Evolutionary conservation across 2,329 filamentous ascomycete species (phyloP), one percentile per base, ranked within the genome.

Genomic region (Aspergillus latus): DNA sequence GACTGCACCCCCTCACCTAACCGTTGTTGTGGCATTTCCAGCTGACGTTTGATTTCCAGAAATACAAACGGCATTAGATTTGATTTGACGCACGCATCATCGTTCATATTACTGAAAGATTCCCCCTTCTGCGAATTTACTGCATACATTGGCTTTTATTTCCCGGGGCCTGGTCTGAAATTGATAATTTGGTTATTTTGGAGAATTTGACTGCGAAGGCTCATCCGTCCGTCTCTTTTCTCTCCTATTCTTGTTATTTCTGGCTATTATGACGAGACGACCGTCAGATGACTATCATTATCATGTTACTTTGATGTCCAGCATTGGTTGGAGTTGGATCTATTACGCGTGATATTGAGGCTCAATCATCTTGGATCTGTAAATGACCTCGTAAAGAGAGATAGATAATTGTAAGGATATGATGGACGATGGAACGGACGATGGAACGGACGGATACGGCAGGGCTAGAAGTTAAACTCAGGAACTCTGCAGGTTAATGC

Each of bases 11-110:
- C 21, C 36, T 34, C 15, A 37, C 36, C 52, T 42, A 21, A 9
- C 53, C 15, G 37, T 36, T 51, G 16, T 28, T 51, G 32, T 57
- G 43, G 37, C 28, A 50, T 28, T 15, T 32, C 40, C 53, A 21
- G 56, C 63, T 62, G 39, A 54, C 45, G 15, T 49, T 60, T 47
- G 9, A 1, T 52, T 11, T 28, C 30, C 55, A 77, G 75, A 77
- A 77, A 74, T 77, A 77, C 63, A 76, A 77, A 65, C 69, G 67
- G 51, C 69, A 76, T 62, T 76, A 63, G 60, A 56, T 40, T 29
- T 52, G 11, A 37, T 28, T 49, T 51, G 51, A 49, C 36, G 32
- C 34, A 29, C 10, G 21, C 16, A 46, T 43, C n/a, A 21, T 11
- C 13, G 16, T 13, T 30, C 29, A 21, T 47, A 40, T 53, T 26